phyloP scores from a whole-genome alignment of 768 basidiomycete genomes.

The Mycena epipterygia region DNA sequence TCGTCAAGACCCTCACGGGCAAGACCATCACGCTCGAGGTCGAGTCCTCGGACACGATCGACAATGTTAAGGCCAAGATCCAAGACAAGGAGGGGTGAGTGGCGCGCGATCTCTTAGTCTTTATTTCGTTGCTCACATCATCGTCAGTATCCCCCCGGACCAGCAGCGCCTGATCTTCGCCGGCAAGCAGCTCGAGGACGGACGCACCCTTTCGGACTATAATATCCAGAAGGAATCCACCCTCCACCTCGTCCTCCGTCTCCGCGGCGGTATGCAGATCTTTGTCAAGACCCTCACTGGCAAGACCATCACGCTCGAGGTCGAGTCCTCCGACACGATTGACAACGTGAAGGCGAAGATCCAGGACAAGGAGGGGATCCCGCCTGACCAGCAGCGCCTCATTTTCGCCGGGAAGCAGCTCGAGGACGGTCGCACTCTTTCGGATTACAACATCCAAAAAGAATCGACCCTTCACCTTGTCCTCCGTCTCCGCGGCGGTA shows the following conservation, averaged over 20 bases:
- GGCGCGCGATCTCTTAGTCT: too few species aligned
- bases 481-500: slow-evolving; percentile 72
- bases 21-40: slow-evolving; percentile 94
- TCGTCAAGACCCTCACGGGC: slow-evolving; percentile 90
- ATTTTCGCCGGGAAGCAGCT: slow-evolving; percentile 96
- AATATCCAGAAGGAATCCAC: slow-evolving; percentile 98
- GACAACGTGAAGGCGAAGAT: slow-evolving; percentile 91
- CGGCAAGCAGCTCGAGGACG: slow-evolving; percentile 96
- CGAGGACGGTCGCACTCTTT: slow-evolving; percentile 93
- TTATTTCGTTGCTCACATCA: too few species aligned
- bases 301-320: slow-evolving; percentile 95
- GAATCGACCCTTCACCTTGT: slow-evolving; percentile 82
- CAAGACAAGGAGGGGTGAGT: slow-evolving; percentile 80
- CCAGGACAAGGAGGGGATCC: slow-evolving; percentile 88
- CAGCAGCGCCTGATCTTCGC: slow-evolving; percentile 97
- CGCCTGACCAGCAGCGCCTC: slow-evolving; percentile 89
- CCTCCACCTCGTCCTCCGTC: slow-evolving; percentile 87
- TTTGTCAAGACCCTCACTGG: slow-evolving; percentile 92
- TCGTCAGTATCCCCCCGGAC: slow-evolving; percentile 79
- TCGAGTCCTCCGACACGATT: slow-evolving; percentile 94
- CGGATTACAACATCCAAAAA: slow-evolving; percentile 88
- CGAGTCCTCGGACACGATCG: slow-evolving; percentile 83
- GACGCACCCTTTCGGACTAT: slow-evolving; percentile 89
- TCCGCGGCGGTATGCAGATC: slow-evolving; percentile 95
- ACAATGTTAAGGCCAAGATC: slow-evolving; percentile 87